Evolutionary conservation across 345 rosid genomes (phyloP), one percentile per base, ranked within the genome.

Genomic region (Crucihimalaya himalaica): DNA sequence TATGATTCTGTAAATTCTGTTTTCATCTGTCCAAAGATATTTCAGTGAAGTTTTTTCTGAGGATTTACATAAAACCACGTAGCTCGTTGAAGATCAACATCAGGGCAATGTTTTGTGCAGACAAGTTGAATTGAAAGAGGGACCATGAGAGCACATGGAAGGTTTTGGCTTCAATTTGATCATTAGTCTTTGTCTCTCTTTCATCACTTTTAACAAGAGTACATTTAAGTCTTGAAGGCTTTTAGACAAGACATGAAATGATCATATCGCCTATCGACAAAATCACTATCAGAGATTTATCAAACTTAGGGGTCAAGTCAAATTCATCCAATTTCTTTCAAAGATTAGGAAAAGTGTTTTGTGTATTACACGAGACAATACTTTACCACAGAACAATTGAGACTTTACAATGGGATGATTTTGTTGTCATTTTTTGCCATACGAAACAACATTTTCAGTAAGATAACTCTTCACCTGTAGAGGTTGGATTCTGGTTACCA

Each of bases 91-190:
- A 68, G 64, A 69, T 63, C 65, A 58, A 69, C 66, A 57, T 56
- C 48, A 31, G 13, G 52, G 55, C 20, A 56, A 55, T 63, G 61
- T 55, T 64, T 70, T 8, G 56, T 2, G 31, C 25, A 70, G 71
- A 70, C 80, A 70, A 54, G 71, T 69, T 55, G 37, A 25, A 68
- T 21, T 29, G 62, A 28, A 66, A 63, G 60, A 77, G 71, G 76
- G 76, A 50, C 75, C 80, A 61, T 63, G 47, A 64, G 52, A 71
- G 76, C 80, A 77, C 80, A 77, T 77, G 80, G 23, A 32, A 77
- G 76, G 80, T 77, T 47, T 71, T 61, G 51, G 66, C 55, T 50
- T 65, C 75, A 37, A 62, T 28, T 48, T 55, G 59, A 74, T 51
- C 54, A 56, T n/a, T 63, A 75, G 59, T 70, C 79, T 63, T 21